Conservation (phyloP, 179 eudicot genomes). For the Patellifolia procumbens region DNA sequence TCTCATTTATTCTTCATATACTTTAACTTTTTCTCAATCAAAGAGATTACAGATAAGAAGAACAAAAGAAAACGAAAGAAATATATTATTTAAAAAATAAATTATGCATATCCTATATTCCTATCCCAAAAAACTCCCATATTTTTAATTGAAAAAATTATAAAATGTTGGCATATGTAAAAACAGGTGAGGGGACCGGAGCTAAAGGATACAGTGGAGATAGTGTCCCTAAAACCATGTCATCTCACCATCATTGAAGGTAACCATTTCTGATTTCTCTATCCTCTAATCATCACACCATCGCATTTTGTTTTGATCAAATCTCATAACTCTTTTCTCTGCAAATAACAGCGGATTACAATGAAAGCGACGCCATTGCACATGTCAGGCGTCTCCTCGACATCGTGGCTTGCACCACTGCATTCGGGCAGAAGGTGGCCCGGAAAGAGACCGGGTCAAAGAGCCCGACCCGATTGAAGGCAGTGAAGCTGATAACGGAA, state of each 20-base stretch:
- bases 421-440: conserved; percentile 49
- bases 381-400: conserved; percentile 86
- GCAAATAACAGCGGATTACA: conserved; percentile 62
- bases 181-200: conserved; percentile 66
- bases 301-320: neutral
- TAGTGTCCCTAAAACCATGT: conserved; percentile 66
- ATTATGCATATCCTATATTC: too few relatives aligned
- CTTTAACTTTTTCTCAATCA: too few relatives aligned
- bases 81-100: too few relatives aligned
- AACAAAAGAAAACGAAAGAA: too few relatives aligned
- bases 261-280: too few relatives aligned
- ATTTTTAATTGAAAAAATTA: too few relatives aligned
- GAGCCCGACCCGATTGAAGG: conserved; percentile 35
- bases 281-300: neutral
- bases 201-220: conserved; percentile 69
- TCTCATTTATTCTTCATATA: too few relatives aligned
- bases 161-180: neutral
- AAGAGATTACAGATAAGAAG: too few relatives aligned
- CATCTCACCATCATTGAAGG: conserved; percentile 77
- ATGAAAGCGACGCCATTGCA: conserved; percentile 52
- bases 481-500: conserved; percentile 23
- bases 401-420: conserved; percentile 80
- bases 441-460: conserved; percentile 33
- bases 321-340: neutral
- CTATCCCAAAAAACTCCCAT: too few relatives aligned